Base-by-base conservation (phyloP, 2,329 filamentous ascomycete species). In the Fusarium sterilihyphosum region DNA sequence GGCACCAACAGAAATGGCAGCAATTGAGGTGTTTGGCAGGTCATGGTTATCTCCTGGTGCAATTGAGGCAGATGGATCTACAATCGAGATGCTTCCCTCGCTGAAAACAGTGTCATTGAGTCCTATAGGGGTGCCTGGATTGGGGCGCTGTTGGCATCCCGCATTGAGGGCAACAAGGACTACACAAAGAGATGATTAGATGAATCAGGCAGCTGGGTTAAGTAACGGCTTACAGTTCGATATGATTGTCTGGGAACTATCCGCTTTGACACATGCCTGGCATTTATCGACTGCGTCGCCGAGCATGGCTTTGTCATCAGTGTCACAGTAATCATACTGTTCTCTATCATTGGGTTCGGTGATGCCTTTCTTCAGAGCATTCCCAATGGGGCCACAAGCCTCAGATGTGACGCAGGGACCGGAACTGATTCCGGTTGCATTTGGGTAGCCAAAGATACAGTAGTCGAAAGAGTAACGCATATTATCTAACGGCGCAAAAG, bases 381-480 rank as follows among this genome's bases (percentile, higher is more conserved):
- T 64, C 53, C 82, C 78, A 8, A 90, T 80, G 6, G 78, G 78
- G 0, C 87, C 88, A 67, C 88, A 90, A 6, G 88, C 87, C 8
- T 83, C 84, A 12, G 83, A 84, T 0, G 87, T 89, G 44, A 84
- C 82, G 78, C 88, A 90, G 2, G 88, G 88, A 18, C 82, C 85
- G 3, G 85, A 85, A 14, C 81, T 82, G 16, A 85, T 78, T 24
- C 79, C 82, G 0, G 84, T 84, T 47, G 83, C 86, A 70, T 89
- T 86, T 20, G 86, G 87, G 65, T 84, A 88, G 16, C 85, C 86
- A 74, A 88, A 87, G 53, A 90, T 74, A 76, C 88, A 90, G 69
- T 86, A 86, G 63, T 86, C 83, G 50, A 89, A 83, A 18, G 85
- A 82, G 77, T 88, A 89, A 70, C 88, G 83, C 49, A 89, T 77